Base-by-base conservation (phyloP, 1,284 basidiomycete species). In the Ganoderma meredithae region DNA sequence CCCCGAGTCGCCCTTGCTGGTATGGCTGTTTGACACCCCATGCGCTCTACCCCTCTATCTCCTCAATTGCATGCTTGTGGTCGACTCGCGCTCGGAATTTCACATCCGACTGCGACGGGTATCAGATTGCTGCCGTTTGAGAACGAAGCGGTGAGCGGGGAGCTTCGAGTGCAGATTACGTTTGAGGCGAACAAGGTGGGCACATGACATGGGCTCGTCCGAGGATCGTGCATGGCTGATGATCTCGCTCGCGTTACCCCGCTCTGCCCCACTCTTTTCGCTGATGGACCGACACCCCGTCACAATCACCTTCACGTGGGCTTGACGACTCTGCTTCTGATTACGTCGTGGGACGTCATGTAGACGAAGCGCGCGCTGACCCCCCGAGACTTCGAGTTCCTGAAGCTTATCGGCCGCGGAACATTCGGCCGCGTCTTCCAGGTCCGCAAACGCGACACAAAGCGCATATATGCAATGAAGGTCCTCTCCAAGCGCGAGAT, bases 401-500 rank as follows among this genome's bases (percentile, higher is more conserved):
- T 99, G 78, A 98, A 98, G 81, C 92, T 99, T 73, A 99, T 99
- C 81, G 98, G 98, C 60, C 92, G 96, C 63, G 98, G 98, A 6
- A 99, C 98, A 0, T 99, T 99, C 79, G 98, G 98, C n/a, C 93
- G 95, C 62, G 97, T 99, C 27, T 99, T 99, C 86, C 98, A 99
- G 81, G 97, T 99, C 49, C 94, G 97, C 70, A 99, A 99, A 83
- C 91, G 88, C 79, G 97, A 99, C 83, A 99, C 98, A 56, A 94
- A 95, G 80, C 94, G 98, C 63, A 99, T 99, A 83, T 99, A 99
- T 83, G 98, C 98, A 65, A 99, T 99, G 97, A 99, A 99, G 80
- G 95, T 99, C 61, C 88, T 99, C 43, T 97, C 95, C 47, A 99
- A 99, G 85, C 96, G 95, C 83, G 98, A 99, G 81, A 99, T 99